Conservation (phyloP, 148 eudicot genomes). For the Fagopyrum esculentum region DNA sequence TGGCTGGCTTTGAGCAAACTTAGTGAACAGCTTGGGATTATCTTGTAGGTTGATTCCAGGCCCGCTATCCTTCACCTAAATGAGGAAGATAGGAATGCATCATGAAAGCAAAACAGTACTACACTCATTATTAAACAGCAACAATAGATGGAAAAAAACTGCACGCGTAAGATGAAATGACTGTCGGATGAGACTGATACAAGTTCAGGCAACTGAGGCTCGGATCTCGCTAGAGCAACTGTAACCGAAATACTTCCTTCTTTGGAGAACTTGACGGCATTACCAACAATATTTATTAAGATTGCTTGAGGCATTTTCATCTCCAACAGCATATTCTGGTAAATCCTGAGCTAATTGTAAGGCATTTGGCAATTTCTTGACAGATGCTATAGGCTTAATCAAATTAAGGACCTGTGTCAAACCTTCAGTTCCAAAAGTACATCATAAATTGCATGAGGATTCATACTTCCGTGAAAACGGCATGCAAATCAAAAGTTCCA, state of each 20-base stretch:
- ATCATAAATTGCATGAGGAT: constrained; percentile 12
- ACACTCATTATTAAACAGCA: background rate
- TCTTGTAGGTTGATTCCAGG: constrained; percentile 76
- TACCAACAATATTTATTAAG: constrained; percentile 72
- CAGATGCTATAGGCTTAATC: constrained; percentile 75
- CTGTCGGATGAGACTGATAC: constrained; percentile 46
- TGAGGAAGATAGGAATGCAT: background rate
- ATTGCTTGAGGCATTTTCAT: constrained; percentile 82
- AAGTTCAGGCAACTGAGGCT: constrained; percentile 55
- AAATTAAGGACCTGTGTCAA: constrained; percentile 56
- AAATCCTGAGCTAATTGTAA: constrained; percentile 60
- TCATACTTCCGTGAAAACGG: constrained; percentile 60
- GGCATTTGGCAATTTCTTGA: constrained; percentile 51
- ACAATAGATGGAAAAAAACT: constrained; percentile 31
- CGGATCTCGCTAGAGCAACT: constrained; percentile 52
- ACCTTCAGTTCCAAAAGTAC: background rate
- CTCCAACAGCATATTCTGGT: constrained; percentile 75
- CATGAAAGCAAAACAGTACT: background rate
- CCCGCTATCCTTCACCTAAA: constrained; percentile 85
- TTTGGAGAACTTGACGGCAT: constrained; percentile 85
- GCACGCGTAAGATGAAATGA: constrained; percentile 63
- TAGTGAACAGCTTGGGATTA: constrained; percentile 71
- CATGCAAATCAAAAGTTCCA: constrained; percentile 62
- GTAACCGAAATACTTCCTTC: constrained; percentile 64
- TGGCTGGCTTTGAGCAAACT: constrained; percentile 59